Evolutionary conservation across 805 yeast species (phyloP), one percentile per base, ranked within the genome.

Genomic region (Priceomyces medius): DNA sequence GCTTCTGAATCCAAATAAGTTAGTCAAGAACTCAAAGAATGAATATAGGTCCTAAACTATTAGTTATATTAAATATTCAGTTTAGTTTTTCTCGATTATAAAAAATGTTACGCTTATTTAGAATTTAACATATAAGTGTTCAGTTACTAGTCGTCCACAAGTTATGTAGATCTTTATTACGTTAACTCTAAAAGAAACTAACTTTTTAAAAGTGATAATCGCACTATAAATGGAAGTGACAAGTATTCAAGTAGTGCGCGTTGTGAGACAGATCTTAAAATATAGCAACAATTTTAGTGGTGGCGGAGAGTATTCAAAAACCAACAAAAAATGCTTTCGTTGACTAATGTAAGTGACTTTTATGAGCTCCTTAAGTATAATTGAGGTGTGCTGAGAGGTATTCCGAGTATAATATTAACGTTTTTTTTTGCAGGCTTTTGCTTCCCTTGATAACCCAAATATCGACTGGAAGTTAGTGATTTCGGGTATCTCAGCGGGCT

Each of bases 1-100:
- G 98, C 98, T 74, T 81, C 95, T 71, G 96, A 88, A 73, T 77
- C 88, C 62, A 81, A 81, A 66, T 82, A 81, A 64, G 60, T 56
- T 32, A 31, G 34, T 36, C 37, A 37, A 29, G 32, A 37, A 18
- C 36, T 38, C 42, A 42, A 38, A 37, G 38, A 26, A 34, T 32
- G 35, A 36, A 42, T 36, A 33, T 44, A 44, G 37, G 45, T 34
- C 39, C 38, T 44, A 32, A 37, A 42, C 31, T 44, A 35, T 37
- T 36, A 39, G 41, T 35, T 35, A 41, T 37, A 37, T 42, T 37
- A 28, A 42, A 41, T 44, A 41, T 37, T 40, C 44, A 40, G 42
- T 48, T 41, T 40, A 40, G 43, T 42, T 33, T 42, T 33, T 27
- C 36, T 35, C 31, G 27, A 31, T 38, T 31, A 31, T 31, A 20